These are phyloP conservation scores for Sporothrix pseudoabietina DNA, from an alignment of 2,329 filamentous ascomycete genomes.

Conservation along the genomic window DNA sequence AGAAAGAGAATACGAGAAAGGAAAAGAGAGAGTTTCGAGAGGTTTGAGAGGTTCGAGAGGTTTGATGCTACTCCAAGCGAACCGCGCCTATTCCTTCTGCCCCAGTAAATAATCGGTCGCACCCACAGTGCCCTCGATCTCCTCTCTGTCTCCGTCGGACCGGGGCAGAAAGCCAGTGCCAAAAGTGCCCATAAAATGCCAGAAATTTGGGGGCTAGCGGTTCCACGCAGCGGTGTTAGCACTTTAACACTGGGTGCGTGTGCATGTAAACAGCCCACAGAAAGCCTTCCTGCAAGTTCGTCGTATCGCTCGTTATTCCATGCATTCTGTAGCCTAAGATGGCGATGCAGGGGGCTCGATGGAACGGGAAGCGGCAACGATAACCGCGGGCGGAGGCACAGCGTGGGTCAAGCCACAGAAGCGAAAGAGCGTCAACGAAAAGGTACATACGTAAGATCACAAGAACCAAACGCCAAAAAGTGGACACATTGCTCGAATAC, in stretches of 20 bases:
- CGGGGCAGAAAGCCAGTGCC: not conserved
- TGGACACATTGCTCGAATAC: not conserved
- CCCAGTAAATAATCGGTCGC: not conserved
- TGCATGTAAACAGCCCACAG: too few species aligned
- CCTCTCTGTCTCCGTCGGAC: not conserved
- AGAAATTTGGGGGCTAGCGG: constrained; percentile 8
- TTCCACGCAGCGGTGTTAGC: not conserved
- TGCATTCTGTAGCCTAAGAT: not conserved
- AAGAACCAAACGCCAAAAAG: not conserved
- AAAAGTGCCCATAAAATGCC: too few species aligned
- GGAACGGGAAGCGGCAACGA: not conserved
- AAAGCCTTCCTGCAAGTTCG: not conserved
- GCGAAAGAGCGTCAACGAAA: not conserved
- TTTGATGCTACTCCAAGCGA: not conserved
- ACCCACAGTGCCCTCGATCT: not conserved
- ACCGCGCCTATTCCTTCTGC: not conserved
- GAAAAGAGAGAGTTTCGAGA: not conserved
- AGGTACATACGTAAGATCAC: not conserved
- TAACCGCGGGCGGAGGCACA: not conserved
- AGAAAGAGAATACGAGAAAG: not conserved
- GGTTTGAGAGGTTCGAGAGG: not conserved
- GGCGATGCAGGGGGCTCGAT: not conserved
- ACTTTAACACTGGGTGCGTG: not conserved
- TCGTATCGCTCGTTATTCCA: not conserved
- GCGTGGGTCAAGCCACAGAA: constrained; percentile 3